These are phyloP conservation scores for Vitis hybrid DNA, from an alignment of 177 flowering plant species.

Conservation along the genomic window DNA sequence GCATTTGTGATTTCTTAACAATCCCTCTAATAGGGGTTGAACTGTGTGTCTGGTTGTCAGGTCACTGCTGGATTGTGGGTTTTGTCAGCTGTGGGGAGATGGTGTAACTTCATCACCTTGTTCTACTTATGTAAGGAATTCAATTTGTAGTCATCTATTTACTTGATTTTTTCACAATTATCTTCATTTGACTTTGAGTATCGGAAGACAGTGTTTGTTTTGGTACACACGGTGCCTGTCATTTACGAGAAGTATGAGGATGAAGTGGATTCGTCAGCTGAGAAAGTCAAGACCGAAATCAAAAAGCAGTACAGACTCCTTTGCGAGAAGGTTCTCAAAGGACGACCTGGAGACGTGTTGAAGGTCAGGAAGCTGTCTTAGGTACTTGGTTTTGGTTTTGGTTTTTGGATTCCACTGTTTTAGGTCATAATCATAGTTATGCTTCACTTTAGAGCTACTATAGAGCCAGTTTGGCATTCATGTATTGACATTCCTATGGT, in stretches of 20 bases:
- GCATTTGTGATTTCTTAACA: background rate
- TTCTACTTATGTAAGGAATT: constrained; percentile 45
- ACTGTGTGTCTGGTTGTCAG: constrained; percentile 13
- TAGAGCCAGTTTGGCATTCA: no score
- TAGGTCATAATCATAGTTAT: no score
- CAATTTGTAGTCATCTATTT: background rate
- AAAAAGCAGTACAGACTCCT: constrained; percentile 58
- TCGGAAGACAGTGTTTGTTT: constrained; percentile 38
- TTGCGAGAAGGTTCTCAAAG: constrained; percentile 49
- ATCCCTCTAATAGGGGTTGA: no score
- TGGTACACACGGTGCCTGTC: constrained; percentile 54
- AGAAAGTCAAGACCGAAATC: constrained; percentile 50
- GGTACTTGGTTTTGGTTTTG: no score
- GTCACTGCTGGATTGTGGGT: constrained; percentile 54
- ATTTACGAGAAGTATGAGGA: constrained; percentile 64
- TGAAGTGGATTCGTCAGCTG: constrained; percentile 48
- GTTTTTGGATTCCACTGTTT: no score
- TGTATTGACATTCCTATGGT: no score
- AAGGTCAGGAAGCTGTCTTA: constrained; percentile 36
- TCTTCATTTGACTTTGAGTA: background rate
- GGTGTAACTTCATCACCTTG: constrained; percentile 47
- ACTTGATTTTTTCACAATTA: no score
- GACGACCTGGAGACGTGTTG: constrained; percentile 43
- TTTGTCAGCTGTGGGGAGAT: constrained; percentile 42
- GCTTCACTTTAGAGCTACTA: no score